Conservation (phyloP, 768 basidiomycete genomes). For the Naganishia onofrii region DNA sequence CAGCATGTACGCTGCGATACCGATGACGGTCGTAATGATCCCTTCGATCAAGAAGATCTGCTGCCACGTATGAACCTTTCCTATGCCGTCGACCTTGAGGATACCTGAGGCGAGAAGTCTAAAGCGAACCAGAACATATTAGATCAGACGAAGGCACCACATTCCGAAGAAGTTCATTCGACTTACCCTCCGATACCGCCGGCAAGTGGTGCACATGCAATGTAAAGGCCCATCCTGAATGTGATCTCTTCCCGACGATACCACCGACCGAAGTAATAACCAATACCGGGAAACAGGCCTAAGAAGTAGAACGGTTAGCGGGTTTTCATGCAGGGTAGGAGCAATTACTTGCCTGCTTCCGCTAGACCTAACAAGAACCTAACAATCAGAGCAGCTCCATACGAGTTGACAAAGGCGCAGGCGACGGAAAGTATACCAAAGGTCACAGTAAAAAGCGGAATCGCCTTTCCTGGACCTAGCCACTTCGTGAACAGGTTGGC, state of each 20-base stretch:
- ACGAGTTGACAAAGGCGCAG: conserved; percentile 23
- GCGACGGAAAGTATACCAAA: conserved; percentile 28
- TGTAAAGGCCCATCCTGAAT: conserved; percentile 21
- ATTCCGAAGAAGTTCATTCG: neutral
- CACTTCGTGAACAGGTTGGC: conserved; percentile 31
- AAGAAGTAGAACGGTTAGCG: neutral
- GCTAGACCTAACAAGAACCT: conserved; percentile 28
- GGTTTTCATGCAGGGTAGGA: no score
- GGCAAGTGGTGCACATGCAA: conserved; percentile 34
- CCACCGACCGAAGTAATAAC: conserved; percentile 29
- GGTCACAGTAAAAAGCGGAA: conserved; percentile 24
- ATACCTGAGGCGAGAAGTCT: conserved; percentile 40
- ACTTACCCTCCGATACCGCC: conserved; percentile 36
- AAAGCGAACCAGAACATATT: no score
- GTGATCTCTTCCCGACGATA: conserved; percentile 27
- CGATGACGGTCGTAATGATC: conserved; percentile 30
- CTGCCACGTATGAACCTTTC: conserved; percentile 27
- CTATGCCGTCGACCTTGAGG: conserved; percentile 29
- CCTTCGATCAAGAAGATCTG: conserved; percentile 33
- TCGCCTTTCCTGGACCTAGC: conserved; percentile 26
- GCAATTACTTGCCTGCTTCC: conserved; percentile 15
- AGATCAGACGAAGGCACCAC: neutral
- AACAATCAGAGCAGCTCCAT: conserved; percentile 12
- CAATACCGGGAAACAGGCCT: conserved; percentile 27
- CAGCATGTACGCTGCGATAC: conserved; percentile 28